Conservation (phyloP, 1,284 basidiomycete genomes). For the Vanrija humicola region DNA sequence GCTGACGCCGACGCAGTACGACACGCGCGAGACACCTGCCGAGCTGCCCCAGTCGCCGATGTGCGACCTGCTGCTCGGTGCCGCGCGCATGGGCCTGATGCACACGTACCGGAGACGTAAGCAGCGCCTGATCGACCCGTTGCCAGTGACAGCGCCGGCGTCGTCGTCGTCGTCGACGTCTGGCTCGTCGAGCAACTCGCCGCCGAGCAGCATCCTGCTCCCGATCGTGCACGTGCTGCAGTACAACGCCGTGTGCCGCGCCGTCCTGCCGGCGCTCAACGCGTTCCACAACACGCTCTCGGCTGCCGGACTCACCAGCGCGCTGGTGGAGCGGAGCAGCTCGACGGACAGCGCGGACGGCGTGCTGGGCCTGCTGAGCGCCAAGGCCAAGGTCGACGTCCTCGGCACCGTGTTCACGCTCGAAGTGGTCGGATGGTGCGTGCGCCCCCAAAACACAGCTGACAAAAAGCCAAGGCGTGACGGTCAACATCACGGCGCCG, state of each 20-base stretch:
- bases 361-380: slow-evolving; percentile 9
- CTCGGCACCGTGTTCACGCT: slow-evolving; percentile 23
- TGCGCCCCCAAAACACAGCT: slow-evolving; percentile 2
- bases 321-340: slow-evolving; percentile 9
- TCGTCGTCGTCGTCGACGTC: neutral
- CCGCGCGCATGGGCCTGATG: slow-evolving; percentile 28
- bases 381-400: slow-evolving; percentile 12
- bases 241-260: slow-evolving; percentile 16
- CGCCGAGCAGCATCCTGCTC: slow-evolving; percentile 20
- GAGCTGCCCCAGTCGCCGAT: slow-evolving; percentile 13
- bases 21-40: slow-evolving; percentile 18
- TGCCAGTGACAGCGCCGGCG: neutral
- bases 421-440: slow-evolving; percentile 24
- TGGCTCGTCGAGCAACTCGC: neutral
- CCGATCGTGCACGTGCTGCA: slow-evolving; percentile 31
- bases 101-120: slow-evolving; percentile 34
- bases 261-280: slow-evolving; percentile 15
- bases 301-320: slow-evolving; percentile 15
- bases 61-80: slow-evolving; percentile 31
- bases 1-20: slow-evolving; percentile 21
- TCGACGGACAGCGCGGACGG: slow-evolving; percentile 4
- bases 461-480: slow-evolving; percentile 20
- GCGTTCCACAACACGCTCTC: slow-evolving; percentile 17
- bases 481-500: slow-evolving; percentile 20
- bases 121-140: slow-evolving; percentile 17